Conservation (phyloP, 495 filamentous ascomycete genomes). For the Hypoxylon crocopeplum region DNA sequence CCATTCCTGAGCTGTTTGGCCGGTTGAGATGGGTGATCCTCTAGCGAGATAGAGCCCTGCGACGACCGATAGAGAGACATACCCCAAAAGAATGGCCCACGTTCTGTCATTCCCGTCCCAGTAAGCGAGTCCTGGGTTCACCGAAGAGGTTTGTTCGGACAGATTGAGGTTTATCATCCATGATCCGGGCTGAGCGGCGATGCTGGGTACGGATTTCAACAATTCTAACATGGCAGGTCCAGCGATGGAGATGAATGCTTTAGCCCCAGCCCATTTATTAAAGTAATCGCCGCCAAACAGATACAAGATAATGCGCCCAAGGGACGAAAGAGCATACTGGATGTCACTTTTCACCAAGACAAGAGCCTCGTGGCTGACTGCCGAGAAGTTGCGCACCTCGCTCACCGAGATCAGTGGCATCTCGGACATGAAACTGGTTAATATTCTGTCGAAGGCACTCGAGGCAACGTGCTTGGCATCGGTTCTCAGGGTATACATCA, state of each 20-base stretch:
- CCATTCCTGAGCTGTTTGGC: constrained; percentile 70
- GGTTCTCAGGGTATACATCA: constrained; percentile 22
- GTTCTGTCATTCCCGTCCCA: constrained; percentile 81
- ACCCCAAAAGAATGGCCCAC: constrained; percentile 82
- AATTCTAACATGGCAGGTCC: constrained; percentile 1
- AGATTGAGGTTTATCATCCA: constrained; percentile 61
- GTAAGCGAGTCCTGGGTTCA: constrained; percentile 69
- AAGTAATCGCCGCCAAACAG: constrained; percentile 44
- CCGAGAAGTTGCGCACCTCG: constrained; percentile 57
- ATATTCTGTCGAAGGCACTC: constrained; percentile 46
- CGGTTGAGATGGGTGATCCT: constrained; percentile 68
- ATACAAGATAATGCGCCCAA: constrained; percentile 36
- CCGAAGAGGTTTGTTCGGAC: constrained; percentile 43
- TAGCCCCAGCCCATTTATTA: constrained; percentile 25
- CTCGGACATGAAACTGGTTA: constrained; percentile 47
- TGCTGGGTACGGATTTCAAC: constrained; percentile 9
- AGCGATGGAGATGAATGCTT: constrained; percentile 1
- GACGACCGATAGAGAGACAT: constrained; percentile 72
- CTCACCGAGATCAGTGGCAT: constrained; percentile 45
- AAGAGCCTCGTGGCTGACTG: constrained; percentile 56
- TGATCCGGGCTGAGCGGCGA: constrained; percentile 38
- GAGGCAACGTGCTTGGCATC: constrained; percentile 31
- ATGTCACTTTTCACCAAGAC: constrained; percentile 46
- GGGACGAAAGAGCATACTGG: constrained; percentile 28
- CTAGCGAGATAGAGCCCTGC: constrained; percentile 80